phyloP scores from a whole-genome alignment of 164 flowering plant species.

The Vitis vinifera region DNA sequence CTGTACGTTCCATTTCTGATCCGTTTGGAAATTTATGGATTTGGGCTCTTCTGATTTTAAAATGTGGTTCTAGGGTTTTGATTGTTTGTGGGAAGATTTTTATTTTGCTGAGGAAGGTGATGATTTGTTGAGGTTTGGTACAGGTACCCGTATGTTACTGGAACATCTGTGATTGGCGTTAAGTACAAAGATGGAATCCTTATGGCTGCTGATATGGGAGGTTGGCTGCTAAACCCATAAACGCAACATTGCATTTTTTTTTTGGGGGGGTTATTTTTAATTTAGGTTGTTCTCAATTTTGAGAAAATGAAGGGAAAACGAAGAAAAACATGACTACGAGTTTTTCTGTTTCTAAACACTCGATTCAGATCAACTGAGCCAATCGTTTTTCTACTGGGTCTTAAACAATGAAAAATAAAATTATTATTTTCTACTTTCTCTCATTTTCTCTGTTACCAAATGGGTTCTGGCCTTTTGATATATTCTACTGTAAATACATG shows the following conservation, averaged over 20 bases:
- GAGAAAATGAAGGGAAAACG: too few relatives aligned
- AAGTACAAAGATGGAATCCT: constrained; percentile 94
- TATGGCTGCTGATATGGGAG: constrained; percentile 98
- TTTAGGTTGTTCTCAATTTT: too few relatives aligned
- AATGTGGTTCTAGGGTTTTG: too few relatives aligned
- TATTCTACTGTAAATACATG: too few relatives aligned
- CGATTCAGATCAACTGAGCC: too few relatives aligned
- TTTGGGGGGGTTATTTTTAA: neutral
- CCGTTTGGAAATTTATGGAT: too few relatives aligned
- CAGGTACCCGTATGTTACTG: constrained; percentile 91
- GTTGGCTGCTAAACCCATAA: constrained; percentile 34
- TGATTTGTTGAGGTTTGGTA: neutral
- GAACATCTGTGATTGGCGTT: constrained; percentile 82
- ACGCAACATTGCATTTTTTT: neutral
- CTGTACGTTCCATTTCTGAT: constrained; percentile 22
- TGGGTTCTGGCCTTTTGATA: too few relatives aligned
- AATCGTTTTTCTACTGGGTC: neutral
- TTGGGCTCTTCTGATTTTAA: too few relatives aligned
- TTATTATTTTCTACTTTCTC: neutral
- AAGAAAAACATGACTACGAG: too few relatives aligned
- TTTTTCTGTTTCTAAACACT: too few relatives aligned
- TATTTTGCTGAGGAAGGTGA: neutral
- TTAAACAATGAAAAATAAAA: neutral
- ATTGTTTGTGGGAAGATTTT: too few relatives aligned
- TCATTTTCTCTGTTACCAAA: neutral